phyloP scores from a whole-genome alignment of 2,329 filamentous ascomycete species.

The Piedraia hortae region DNA sequence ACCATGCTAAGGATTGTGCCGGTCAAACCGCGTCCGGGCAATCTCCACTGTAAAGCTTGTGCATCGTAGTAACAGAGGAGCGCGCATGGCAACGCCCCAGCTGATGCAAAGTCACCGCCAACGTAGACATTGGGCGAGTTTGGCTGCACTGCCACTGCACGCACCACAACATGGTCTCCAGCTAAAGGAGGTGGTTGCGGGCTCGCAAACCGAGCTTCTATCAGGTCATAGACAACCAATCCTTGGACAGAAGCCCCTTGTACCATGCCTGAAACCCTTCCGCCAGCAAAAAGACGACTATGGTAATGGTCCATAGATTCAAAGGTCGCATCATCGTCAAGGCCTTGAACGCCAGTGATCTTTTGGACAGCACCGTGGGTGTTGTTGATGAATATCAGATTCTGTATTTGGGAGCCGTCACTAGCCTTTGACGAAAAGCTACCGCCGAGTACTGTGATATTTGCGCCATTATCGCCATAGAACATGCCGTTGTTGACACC shows the following conservation, averaged over 20 bases:
- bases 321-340: conserved; percentile 50
- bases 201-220: conserved; percentile 29
- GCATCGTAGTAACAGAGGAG: conserved; percentile 58
- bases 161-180: conserved; percentile 44
- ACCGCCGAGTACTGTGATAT: conserved; percentile 68
- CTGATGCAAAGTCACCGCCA: conserved; percentile 57
- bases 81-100: conserved; percentile 57
- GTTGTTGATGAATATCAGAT: conserved; percentile 59
- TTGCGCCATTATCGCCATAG: conserved; percentile 39
- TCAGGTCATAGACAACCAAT: conserved; percentile 54
- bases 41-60: conserved; percentile 45
- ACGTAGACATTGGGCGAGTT: conserved; percentile 53
- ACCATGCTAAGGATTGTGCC: conserved; percentile 45
- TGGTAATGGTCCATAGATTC: conserved; percentile 38
- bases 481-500: conserved; percentile 60
- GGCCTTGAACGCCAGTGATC: conserved; percentile 30
- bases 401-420: conserved; percentile 45
- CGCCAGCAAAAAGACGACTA: conserved; percentile 55
- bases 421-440: conserved; percentile 48
- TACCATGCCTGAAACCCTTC: conserved; percentile 44
- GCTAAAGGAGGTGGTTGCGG: conserved; percentile 49
- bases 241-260: conserved; percentile 37
- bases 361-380: conserved; percentile 23
- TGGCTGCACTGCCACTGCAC: conserved; percentile 46
- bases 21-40: conserved; percentile 42